A percentile compares a stretch with the other conserved stretches of the same genome.
Evolutionary conservation across 176 grass and related monocot genomes (phyloP).

Genomic region (Triticum urartu): DNA sequence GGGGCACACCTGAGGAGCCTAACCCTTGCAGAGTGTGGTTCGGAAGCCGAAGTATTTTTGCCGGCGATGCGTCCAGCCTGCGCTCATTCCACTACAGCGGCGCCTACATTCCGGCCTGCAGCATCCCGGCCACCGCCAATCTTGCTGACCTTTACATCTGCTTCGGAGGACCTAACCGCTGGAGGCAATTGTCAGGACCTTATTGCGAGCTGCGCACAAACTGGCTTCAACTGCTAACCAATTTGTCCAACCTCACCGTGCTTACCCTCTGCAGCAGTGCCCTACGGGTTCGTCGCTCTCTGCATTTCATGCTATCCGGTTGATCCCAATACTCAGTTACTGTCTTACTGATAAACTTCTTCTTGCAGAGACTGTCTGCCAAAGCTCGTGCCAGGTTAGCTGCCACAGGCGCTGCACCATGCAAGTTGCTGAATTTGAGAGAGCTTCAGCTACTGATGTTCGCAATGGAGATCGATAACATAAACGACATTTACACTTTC

Average conservation of each 20-base stretch:
- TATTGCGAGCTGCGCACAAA: neutral
- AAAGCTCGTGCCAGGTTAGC: neutral
- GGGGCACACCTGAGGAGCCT: conserved; percentile 39
- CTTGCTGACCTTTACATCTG: conserved; percentile 48
- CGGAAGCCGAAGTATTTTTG: neutral
- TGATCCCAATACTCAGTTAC: neutral
- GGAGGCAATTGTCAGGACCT: neutral
- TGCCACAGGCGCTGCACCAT: conserved; percentile 4
- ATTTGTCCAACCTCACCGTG: conserved; percentile 44
- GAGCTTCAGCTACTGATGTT: conserved; percentile 59
- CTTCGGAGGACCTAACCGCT: neutral
- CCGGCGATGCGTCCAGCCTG: conserved; percentile 11
- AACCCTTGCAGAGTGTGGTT: conserved; percentile 34
- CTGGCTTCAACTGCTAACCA: conserved; percentile 10
- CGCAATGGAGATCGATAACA: conserved; percentile 30
- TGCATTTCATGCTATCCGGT: neutral
- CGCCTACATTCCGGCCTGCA: neutral
- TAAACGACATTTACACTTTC: conserved; percentile 48
- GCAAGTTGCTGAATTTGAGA: conserved; percentile 46
- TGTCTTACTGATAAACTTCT: neutral
- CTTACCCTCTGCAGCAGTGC: conserved; percentile 50
- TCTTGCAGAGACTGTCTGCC: neutral
- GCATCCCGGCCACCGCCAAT: neutral
- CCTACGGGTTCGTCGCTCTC: conserved; percentile 37
- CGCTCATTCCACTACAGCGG: conserved; percentile 24